A percentile compares a stretch with the other conserved stretches of the same genome.
Conservation (phyloP, 2,329 filamentous ascomycete genomes). For the Fusarium subglutinans region DNA sequence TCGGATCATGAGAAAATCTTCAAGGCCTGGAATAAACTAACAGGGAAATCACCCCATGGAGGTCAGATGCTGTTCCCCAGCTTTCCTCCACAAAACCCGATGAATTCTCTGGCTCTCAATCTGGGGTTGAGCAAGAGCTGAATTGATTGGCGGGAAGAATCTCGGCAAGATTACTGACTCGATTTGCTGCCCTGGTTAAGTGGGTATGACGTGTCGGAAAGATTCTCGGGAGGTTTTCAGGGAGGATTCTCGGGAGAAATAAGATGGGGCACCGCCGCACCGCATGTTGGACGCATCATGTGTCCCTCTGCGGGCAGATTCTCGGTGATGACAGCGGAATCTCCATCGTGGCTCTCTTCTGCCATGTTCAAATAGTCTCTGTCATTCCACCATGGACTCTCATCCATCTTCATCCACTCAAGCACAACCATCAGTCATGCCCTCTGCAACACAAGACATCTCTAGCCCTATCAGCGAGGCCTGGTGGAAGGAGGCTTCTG, state of each 20-base stretch:
- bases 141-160: background rate
- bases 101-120: background rate
- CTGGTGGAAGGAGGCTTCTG: slow-evolving; percentile 66
- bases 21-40: background rate
- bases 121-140: background rate
- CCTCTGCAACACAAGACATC: background rate
- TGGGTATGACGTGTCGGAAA: background rate
- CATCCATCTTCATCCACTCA: background rate
- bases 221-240: slow-evolving; percentile 8
- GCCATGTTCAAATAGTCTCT: background rate
- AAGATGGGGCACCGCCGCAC: too few relatives aligned
- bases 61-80: slow-evolving; percentile 17
- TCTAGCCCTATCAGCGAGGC: background rate
- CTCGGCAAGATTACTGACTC: background rate
- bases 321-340: background rate
- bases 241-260: background rate
- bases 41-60: slow-evolving; percentile 16
- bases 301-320: background rate
- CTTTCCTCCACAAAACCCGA: slow-evolving; percentile 7
- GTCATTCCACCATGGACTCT: background rate
- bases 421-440: background rate
- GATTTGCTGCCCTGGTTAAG: background rate
- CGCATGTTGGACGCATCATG: slow-evolving; percentile 1
- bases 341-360: background rate
- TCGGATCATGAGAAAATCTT: background rate